Evolutionary conservation across 805 yeast genomes (phyloP).

Genomic region (Candida oleophila): DNA sequence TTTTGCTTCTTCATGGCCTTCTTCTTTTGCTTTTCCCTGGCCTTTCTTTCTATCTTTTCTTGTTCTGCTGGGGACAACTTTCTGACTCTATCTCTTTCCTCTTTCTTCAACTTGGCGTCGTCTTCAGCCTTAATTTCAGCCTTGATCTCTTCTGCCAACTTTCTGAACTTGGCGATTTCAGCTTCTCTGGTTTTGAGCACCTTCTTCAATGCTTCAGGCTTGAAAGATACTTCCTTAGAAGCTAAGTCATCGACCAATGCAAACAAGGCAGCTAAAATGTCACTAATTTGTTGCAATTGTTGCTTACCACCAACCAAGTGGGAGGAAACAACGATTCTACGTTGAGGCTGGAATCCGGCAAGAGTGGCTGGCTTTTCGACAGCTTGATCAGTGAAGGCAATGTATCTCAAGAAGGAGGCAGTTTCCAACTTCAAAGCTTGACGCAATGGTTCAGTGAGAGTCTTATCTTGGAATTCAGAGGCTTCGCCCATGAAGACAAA

Average conservation of each 20-base stretch:
- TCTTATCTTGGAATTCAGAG: conserved; percentile 70
- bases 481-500: conserved; percentile 89
- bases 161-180: conserved; percentile 69
- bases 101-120: conserved; percentile 67
- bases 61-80: conserved; percentile 74
- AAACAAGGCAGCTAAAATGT: conserved; percentile 55
- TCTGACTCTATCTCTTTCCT: conserved; percentile 56
- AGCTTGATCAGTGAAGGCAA: conserved; percentile 86
- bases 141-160: conserved; percentile 61
- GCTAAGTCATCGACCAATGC: conserved; percentile 59
- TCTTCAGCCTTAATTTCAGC: conserved; percentile 69
- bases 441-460: conserved; percentile 48
- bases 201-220: conserved; percentile 75
- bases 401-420: conserved; percentile 53
- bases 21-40: conserved; percentile 77
- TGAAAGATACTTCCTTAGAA: conserved; percentile 50
- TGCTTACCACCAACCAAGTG: conserved; percentile 47
- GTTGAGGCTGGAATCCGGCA: conserved; percentile 52
- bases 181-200: conserved; percentile 72
- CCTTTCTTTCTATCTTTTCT: conserved; percentile 74
- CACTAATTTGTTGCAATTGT: conserved; percentile 50
- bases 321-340: conserved; percentile 56
- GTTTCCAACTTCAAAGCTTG: conserved; percentile 41
- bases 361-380: conserved; percentile 63
- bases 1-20: conserved; percentile 66